Evolutionary conservation across 2,329 filamentous ascomycete species (phyloP).

Genomic region (Moelleriella libera): DNA sequence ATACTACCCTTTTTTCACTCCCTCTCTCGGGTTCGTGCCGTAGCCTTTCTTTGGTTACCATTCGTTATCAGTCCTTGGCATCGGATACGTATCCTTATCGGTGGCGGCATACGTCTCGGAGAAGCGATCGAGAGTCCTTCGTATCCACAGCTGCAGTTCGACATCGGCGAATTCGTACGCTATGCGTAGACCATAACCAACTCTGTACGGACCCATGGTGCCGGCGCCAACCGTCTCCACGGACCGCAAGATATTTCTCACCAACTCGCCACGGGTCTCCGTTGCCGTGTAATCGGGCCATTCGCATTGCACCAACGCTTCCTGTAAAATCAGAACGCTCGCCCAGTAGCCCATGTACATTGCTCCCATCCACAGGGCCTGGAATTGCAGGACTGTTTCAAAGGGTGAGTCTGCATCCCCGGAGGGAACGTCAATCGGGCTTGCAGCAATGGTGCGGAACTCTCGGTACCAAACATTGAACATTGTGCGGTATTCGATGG

Average conservation of each 20-base stretch:
- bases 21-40: too few relatives aligned
- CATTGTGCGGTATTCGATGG: too few relatives aligned
- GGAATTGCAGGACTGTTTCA: slow-evolving; percentile 16
- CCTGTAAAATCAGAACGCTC: too few relatives aligned
- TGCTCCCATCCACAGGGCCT: slow-evolving; percentile 18
- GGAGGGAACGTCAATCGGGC: slow-evolving; percentile 9
- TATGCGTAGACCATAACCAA: too few relatives aligned
- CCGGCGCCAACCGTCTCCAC: too few relatives aligned
- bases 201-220: too few relatives aligned
- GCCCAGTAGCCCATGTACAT: slow-evolving; percentile 22
- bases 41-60: not conserved
- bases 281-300: slow-evolving; percentile 1
- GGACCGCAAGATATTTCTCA: too few relatives aligned
- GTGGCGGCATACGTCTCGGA: slow-evolving; percentile 19
- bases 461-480: too few relatives aligned
- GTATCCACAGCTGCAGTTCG: slow-evolving; percentile 10
- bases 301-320: slow-evolving; percentile 10
- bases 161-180: too few relatives aligned
- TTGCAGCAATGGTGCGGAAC: slow-evolving; percentile 21
- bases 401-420: slow-evolving; percentile 17
- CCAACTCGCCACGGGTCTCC: not conserved
- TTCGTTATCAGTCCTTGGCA: slow-evolving; percentile 9
- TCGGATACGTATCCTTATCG: slow-evolving; percentile 13
- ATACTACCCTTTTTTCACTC: not conserved
- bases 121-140: slow-evolving; percentile 14